Conservation (phyloP, 2,329 filamentous ascomycete genomes). For the Nannizzia gypsea region DNA sequence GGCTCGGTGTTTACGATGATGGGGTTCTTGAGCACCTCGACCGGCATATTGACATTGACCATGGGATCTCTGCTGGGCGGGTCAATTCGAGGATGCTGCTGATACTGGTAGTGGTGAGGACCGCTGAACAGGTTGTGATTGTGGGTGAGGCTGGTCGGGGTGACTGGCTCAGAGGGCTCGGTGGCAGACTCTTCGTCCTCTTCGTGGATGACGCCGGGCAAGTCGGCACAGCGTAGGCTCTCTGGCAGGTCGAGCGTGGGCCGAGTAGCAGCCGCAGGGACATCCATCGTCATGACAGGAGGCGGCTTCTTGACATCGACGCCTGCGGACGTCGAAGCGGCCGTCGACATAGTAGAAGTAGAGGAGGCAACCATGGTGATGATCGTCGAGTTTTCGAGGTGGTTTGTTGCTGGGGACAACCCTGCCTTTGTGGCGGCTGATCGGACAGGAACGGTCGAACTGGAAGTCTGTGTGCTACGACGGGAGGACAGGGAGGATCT, state of each 20-base stretch:
- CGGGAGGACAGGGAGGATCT: not conserved
- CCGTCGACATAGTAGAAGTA: no score
- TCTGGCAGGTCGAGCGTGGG: conserved; percentile 9
- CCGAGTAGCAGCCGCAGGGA: not conserved
- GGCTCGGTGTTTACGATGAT: conserved; percentile 14
- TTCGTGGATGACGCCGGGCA: conserved; percentile 14
- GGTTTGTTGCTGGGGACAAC: not conserved
- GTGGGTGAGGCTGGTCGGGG: conserved; percentile 15
- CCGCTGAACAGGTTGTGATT: not conserved
- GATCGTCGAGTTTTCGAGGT: not conserved
- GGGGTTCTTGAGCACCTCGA: conserved; percentile 10
- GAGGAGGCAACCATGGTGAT: no score
- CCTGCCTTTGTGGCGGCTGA: not conserved
- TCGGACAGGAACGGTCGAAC: conserved; percentile 1
- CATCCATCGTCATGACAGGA: no score
- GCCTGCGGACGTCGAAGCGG: no score
- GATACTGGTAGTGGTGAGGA: not conserved
- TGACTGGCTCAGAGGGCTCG: conserved; percentile 17
- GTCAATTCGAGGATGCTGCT: not conserved
- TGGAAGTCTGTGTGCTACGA: not conserved
- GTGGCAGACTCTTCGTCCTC: conserved; percentile 16
- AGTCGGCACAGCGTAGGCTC: conserved; percentile 9
- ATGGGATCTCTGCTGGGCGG: conserved; percentile 6
- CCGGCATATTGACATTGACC: conserved; percentile 3
- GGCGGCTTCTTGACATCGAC: no score